Base-by-base conservation (phyloP, 805 yeast genomes). In the Metschnikowia hibisci region DNA sequence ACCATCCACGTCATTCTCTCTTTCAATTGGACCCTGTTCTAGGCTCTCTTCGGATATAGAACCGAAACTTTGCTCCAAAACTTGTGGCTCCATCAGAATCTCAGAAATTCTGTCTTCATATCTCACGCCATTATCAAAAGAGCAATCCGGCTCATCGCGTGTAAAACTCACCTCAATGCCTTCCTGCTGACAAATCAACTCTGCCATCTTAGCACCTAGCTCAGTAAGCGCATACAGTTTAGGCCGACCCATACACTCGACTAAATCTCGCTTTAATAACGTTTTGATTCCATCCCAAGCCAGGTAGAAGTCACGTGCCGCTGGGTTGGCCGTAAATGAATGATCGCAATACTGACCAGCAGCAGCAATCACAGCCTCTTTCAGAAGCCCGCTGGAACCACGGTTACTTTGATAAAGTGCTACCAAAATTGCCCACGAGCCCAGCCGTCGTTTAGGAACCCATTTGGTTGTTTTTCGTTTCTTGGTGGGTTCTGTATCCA, bases 361-460 rank as follows among this genome's bases (percentile, higher is more conserved):
- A 13, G 60, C 53, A 8, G 69, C 55, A 2, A 77, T 66, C 5
- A 89, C 73, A 30, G 78, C 83, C 9, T 77, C 78, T 55, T 79
- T 84, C 4, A 81, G 71, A 53, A 86, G 55, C 0, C 96, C 95
- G n/a, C 60, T 55, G 20, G 22, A 20, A 2, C 61, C 53, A 4
- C 63, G 59, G 53, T 82, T 88, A 22, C 57, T 60, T 34, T 77
- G 68, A 39, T 71, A 64, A 3, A 89, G 62, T 0, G 82, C 81
- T 14, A 87, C 47, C 14, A 89, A 54, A 7, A 89, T 84, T 0
- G 93, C 96, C 65, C 86, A 90, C 0, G 86, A 95, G 1, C 96
- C 96, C 0, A 93, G 80, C 28, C 90, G 65, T 47, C 80, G 78
- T 37, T 70, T 73, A 0, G 97, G 97, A 0, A 88, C 73, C 59